Evolutionary conservation across 73 alveolate genomes (phyloP).

Genomic region (Tetrahymena borealis): DNA sequence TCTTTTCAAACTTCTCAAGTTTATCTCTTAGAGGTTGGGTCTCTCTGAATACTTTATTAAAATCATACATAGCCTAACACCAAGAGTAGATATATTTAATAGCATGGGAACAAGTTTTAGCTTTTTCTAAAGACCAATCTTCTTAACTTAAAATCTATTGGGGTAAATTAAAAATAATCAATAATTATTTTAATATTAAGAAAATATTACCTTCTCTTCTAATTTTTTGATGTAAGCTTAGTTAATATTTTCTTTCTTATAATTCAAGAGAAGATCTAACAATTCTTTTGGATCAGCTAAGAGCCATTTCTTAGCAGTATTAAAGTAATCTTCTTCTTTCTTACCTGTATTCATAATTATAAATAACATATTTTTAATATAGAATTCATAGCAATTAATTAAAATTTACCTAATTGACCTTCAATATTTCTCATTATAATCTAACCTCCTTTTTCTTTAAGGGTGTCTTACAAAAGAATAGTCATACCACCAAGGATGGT

Average conservation of each 20-base stretch:
- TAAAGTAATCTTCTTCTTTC: slow-evolving; percentile 80
- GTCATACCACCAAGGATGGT: slow-evolving; percentile 62
- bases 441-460: slow-evolving; percentile 42
- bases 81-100: slow-evolving; percentile 78
- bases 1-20: slow-evolving; percentile 51
- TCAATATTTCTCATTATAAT: slow-evolving; percentile 25
- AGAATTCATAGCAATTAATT: background rate
- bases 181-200: slow-evolving; percentile 40
- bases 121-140: slow-evolving; percentile 48
- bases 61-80: slow-evolving; percentile 82
- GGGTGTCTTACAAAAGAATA: slow-evolving; percentile 34
- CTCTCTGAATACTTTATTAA: slow-evolving; percentile 56
- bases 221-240: slow-evolving; percentile 46
- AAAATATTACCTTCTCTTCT: slow-evolving; percentile 41
- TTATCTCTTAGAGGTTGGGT: slow-evolving; percentile 59
- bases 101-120: slow-evolving; percentile 76
- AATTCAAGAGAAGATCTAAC: slow-evolving; percentile 48
- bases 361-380: background rate
- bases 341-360: background rate
- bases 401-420: slow-evolving; percentile 39
- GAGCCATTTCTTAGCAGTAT: slow-evolving; percentile 55
- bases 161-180: background rate
- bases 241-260: slow-evolving; percentile 67
- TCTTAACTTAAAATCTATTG: background rate
- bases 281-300: slow-evolving; percentile 71